Evolutionary conservation across 306 rosid genomes (phyloP), one percentile per base, ranked within the genome.

Genomic region (Begonia loranthoides): DNA sequence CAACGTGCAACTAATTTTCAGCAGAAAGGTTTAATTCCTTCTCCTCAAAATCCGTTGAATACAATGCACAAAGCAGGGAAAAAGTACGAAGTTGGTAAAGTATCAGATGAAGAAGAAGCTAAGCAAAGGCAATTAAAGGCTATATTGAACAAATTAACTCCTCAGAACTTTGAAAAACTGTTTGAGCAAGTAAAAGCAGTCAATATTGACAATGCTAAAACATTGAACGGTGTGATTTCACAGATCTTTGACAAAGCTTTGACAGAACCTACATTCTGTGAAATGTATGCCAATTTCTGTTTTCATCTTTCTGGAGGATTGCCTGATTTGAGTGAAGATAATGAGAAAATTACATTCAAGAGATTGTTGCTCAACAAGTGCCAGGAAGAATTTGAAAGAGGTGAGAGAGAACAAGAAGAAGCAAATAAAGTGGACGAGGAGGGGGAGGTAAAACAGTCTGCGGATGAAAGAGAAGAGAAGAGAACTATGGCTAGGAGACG

Each of bases 241-340:
- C 99, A 92, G 76, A 92, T 92, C 36, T 92, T 92, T 67, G 99
- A 92, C 70, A 92, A 92, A 61, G 99, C 99, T 68, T 67, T 92
- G 17, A 83, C 66, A 82, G 99, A 92, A 70, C 99, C 99, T 67
- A 87, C 96, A 56, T 92, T 92, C 65, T 92, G 99, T 80, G 99
- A 92, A 74, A 87, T 92, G 99, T 92, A 92, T 57, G 99, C 99
- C 44, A 73, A 92, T 54, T 92, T 92, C 79, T 92, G 99, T 62
- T 67, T 4, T 5, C 74, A 83, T 75, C 81, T 92, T 60, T 81
- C 99, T 54, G 56, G 74, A 57, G 99, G 75, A 64, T 69, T 92
- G 55, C 96, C 93, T 48, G 94, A 83, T 71, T 75, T 92, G 28
- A 70, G 80, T 43, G 89, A 80, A 60, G 84, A 79, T 74, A 79